Percentiles rank a stretch among this genome's conserved stretches.
These are phyloP conservation scores for Paramecium primaurelia DNA, from an alignment of 73 alveolate genomes.

Conservation along the genomic window DNA sequence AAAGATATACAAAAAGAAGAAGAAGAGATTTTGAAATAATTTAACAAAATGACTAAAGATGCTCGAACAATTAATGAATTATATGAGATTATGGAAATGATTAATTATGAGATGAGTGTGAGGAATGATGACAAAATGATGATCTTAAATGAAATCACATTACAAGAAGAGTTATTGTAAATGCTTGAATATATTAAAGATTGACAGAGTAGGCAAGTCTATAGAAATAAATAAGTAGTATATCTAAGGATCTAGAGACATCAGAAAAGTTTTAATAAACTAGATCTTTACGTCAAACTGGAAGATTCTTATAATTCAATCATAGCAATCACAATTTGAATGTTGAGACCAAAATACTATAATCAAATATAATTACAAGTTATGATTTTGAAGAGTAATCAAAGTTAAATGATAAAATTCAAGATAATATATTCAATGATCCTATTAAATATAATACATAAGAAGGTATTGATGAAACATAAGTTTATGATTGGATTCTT, in stretches of 20 bases:
- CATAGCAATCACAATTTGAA: neutral
- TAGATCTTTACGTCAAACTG: constrained; percentile 7
- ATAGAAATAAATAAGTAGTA: neutral
- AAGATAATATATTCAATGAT: constrained; percentile 6
- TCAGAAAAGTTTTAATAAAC: neutral
- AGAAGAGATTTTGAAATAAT: constrained; percentile 23
- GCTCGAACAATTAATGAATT: neutral
- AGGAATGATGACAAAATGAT: neutral
- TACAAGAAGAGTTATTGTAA: neutral
- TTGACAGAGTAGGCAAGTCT: neutral
- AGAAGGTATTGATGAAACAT: constrained; percentile 23
- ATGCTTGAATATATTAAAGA: neutral
- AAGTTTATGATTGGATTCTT: constrained; percentile 62
- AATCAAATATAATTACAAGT: constrained; percentile 11
- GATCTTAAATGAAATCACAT: neutral
- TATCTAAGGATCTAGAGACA: neutral
- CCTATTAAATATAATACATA: neutral
- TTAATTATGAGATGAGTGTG: constrained; percentile 42
- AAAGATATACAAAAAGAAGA: constrained; percentile 12
- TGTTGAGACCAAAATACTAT: neutral
- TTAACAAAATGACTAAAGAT: constrained; percentile 41
- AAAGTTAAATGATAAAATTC: neutral
- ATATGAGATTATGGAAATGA: constrained; percentile 49
- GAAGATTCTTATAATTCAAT: constrained; percentile 8
- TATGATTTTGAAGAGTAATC: constrained; percentile 33